Evolutionary conservation across 2,329 filamentous ascomycete species (phyloP).

Genomic region (Aspergillus neoniger): DNA sequence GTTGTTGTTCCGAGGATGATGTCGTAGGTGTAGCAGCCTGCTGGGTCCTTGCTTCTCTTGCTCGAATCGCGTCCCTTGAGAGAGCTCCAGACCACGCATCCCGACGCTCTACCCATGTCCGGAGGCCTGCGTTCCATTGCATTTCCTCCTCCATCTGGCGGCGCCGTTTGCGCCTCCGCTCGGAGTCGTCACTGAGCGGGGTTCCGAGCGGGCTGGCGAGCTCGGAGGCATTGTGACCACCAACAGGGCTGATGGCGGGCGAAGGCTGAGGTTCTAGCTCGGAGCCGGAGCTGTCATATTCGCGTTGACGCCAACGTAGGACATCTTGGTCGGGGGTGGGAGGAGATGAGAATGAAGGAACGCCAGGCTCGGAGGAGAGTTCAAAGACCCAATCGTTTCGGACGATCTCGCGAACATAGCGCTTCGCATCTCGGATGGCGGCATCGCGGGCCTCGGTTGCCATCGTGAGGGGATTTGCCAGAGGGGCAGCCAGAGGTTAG

Average conservation of each 20-base stretch:
- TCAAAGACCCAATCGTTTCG: slow-evolving; percentile 48
- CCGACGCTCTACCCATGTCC: slow-evolving; percentile 74
- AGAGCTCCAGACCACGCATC: slow-evolving; percentile 82
- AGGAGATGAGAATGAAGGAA: slow-evolving; percentile 23
- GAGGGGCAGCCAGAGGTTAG: not conserved
- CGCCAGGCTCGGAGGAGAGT: slow-evolving; percentile 23
- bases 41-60: slow-evolving; percentile 19
- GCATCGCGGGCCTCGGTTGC: slow-evolving; percentile 38
- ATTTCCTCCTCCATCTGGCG: slow-evolving; percentile 64
- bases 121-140: slow-evolving; percentile 77
- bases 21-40: slow-evolving; percentile 2
- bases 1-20: not conserved
- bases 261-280: slow-evolving; percentile 36
- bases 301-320: slow-evolving; percentile 39
- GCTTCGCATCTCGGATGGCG: slow-evolving; percentile 45
- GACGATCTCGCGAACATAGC: slow-evolving; percentile 42
- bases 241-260: slow-evolving; percentile 3
- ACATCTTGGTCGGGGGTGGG: slow-evolving; percentile 30
- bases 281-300: slow-evolving; percentile 41
- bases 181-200: slow-evolving; percentile 48
- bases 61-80: slow-evolving; percentile 31
- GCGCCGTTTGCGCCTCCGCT: slow-evolving; percentile 59
- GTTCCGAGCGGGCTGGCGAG: slow-evolving; percentile 26
- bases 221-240: slow-evolving; percentile 8
- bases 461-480: slow-evolving; percentile 11